Evolutionary conservation across 208 protist genomes (phyloP).

Genomic region (Trypanosomatidae sp.): DNA sequence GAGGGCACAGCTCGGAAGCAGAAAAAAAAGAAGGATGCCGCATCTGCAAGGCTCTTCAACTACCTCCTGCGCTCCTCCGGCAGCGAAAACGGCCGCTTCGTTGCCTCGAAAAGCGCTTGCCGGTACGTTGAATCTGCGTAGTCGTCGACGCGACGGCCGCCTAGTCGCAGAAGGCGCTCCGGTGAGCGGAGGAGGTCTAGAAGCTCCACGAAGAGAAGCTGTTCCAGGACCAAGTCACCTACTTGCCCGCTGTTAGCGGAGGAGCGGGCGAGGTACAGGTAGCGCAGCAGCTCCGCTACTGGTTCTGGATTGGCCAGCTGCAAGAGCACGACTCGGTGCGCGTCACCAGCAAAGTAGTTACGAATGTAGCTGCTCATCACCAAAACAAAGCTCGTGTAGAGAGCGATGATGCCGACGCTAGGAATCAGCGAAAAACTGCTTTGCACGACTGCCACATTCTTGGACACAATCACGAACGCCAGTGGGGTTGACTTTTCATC

Average conservation of each 20-base stretch:
- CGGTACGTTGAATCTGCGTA: conserved; percentile 33
- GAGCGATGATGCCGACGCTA: conserved; percentile 64
- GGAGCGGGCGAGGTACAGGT: conserved; percentile 58
- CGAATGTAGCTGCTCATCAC: conserved; percentile 62
- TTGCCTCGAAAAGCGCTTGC: conserved; percentile 22
- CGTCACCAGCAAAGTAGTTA: conserved; percentile 44
- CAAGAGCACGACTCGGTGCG: conserved; percentile 44
- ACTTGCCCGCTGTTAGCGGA: conserved; percentile 41
- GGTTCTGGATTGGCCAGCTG: conserved; percentile 63
- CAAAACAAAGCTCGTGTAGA: conserved; percentile 82
- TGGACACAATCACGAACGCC: conserved; percentile 36
- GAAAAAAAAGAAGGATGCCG: conserved; percentile 5
- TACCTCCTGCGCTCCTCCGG: neutral
- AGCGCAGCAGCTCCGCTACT: conserved; percentile 48
- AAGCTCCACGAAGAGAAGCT: conserved; percentile 73
- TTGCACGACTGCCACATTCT: conserved; percentile 33
- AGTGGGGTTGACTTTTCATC: conserved; percentile 2
- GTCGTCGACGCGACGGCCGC: conserved; percentile 56
- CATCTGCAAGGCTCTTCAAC: neutral
- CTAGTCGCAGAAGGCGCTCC: conserved; percentile 37
- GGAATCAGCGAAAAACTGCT: conserved; percentile 50
- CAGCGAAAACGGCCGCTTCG: conserved; percentile 35
- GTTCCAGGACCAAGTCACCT: conserved; percentile 53
- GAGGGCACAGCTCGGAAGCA: neutral
- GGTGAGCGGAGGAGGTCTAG: conserved; percentile 66